A percentile compares a stretch with the other conserved stretches of the same genome.
Conservation (phyloP, 1,139 yeast species). For the Scheffersomyces cryptocercus region DNA sequence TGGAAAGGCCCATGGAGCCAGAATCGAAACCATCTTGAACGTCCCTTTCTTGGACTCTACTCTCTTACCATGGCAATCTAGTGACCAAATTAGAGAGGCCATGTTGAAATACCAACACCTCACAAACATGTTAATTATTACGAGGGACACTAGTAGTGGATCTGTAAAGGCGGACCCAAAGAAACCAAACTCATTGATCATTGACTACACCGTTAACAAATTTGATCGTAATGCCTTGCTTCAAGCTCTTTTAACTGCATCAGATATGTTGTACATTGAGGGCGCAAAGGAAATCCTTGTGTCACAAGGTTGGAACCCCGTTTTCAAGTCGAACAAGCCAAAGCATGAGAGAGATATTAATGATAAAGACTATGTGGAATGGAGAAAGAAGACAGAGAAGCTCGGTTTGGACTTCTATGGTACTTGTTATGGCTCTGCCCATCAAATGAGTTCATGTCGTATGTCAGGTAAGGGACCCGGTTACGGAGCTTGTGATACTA, state of each 20-base stretch:
- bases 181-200: slow-evolving; percentile 35
- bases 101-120: slow-evolving; percentile 41
- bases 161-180: slow-evolving; percentile 34
- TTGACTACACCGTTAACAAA: slow-evolving; percentile 44
- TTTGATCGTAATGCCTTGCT: slow-evolving; percentile 47
- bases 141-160: slow-evolving; percentile 52
- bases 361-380: slow-evolving; percentile 49
- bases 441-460: slow-evolving; percentile 62
- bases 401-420: slow-evolving; percentile 31
- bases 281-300: slow-evolving; percentile 51
- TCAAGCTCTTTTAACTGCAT: slow-evolving; percentile 40
- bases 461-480: slow-evolving; percentile 52
- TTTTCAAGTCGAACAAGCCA: slow-evolving; percentile 42
- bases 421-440: slow-evolving; percentile 52
- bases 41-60: slow-evolving; percentile 42
- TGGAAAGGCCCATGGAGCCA: slow-evolving; percentile 59
- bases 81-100: slow-evolving; percentile 34
- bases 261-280: slow-evolving; percentile 51
- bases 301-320: slow-evolving; percentile 40
- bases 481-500: slow-evolving; percentile 50
- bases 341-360: slow-evolving; percentile 39
- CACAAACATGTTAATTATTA: slow-evolving; percentile 46
- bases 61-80: slow-evolving; percentile 47
- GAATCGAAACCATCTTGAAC: slow-evolving; percentile 53
- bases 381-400: slow-evolving; percentile 38